Evolutionary conservation across 257 asterid species (phyloP).

Genomic region (Solanum chiquidenum): DNA sequence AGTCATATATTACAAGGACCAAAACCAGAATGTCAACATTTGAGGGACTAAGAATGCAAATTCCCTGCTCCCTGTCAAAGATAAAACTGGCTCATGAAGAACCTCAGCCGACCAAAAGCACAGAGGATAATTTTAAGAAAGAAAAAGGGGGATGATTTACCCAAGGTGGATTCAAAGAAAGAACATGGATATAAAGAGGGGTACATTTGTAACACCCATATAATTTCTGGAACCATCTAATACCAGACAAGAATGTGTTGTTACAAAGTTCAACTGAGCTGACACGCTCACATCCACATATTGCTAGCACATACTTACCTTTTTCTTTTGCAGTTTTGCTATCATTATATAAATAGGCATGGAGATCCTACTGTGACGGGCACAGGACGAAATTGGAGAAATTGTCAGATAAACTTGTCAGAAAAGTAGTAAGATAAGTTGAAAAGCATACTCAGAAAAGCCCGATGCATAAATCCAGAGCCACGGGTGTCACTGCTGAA

Average conservation of each 20-base stretch:
- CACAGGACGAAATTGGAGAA: background rate
- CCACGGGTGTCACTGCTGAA: slow-evolving; percentile 97
- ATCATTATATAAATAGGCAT: background rate
- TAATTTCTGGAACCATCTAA: background rate
- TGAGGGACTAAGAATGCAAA: background rate
- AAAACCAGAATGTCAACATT: background rate
- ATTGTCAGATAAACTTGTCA: background rate
- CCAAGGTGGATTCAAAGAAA: background rate
- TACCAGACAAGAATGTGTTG: background rate
- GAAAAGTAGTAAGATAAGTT: background rate
- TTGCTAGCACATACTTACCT: background rate
- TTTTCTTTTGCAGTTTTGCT: background rate
- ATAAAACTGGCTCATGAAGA: background rate
- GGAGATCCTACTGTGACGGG: background rate
- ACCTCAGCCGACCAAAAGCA: background rate
- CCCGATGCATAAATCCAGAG: slow-evolving; percentile 99
- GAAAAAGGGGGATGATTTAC: background rate
- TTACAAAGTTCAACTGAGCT: background rate
- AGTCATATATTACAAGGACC: background rate
- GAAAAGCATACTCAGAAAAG: slow-evolving; percentile 65
- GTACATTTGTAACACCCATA: background rate
- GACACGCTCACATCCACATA: background rate
- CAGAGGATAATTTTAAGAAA: background rate
- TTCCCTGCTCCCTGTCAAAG: background rate
- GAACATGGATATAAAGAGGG: background rate